Conservation (phyloP, 257 asterid species). For the Solanum paucissectum region DNA sequence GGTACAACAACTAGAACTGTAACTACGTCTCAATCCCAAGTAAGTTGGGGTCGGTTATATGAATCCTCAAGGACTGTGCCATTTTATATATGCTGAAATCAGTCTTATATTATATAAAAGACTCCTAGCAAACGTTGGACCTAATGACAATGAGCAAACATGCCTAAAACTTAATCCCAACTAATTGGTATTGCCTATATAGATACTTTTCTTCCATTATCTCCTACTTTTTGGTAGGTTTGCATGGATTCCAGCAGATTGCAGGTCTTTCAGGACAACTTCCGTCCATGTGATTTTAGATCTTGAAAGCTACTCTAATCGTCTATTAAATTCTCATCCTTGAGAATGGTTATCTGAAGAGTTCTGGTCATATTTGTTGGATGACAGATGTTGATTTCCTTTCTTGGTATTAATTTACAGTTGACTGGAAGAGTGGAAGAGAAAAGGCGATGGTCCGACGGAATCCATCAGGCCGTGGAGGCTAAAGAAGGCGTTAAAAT, state of each 20-base stretch:
- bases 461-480: slow-evolving; percentile 98
- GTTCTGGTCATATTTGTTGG: neutral
- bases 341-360: neutral
- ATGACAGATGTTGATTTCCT: neutral
- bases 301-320: neutral
- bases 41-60: neutral
- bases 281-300: neutral
- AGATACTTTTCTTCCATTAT: neutral
- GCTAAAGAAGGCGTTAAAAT: slow-evolving; percentile 93
- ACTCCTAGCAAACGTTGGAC: neutral
- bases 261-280: neutral
- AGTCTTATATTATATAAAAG: neutral
- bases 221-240: neutral
- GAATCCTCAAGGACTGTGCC: neutral
- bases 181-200: neutral
- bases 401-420: slow-evolving; percentile 25
- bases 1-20: neutral
- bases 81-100: neutral
- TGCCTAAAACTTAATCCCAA: neutral
- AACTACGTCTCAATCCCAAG: neutral
- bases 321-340: neutral
- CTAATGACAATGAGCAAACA: neutral
- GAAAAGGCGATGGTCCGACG: slow-evolving; percentile 94
- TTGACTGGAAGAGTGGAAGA: slow-evolving; percentile 98
- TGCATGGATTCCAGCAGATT: neutral